Evolutionary conservation across 1,139 yeast species (phyloP).

Genomic region (Suhomyces wounanorum): DNA sequence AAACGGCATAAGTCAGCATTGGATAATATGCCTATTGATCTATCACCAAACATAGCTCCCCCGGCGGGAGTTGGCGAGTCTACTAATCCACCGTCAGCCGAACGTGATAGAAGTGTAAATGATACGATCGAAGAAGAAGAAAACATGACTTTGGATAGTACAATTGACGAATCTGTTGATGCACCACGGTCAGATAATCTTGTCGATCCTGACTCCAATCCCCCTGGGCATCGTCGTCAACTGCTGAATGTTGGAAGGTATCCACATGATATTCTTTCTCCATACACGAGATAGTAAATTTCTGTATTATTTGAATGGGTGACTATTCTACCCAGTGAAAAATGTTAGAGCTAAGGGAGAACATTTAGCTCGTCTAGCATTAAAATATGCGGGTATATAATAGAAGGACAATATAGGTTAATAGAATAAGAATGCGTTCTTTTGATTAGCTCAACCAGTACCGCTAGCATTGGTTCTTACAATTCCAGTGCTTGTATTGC

Average conservation of each 20-base stretch:
- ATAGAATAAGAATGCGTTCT: conserved; percentile 1
- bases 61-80: conserved; percentile 7
- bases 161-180: conserved; percentile 14
- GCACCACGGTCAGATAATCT: conserved; percentile 12
- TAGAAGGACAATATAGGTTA: conserved; percentile 1
- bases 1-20: conserved; percentile 25
- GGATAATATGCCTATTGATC: conserved; percentile 20
- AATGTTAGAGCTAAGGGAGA: neutral
- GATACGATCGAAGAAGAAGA: conserved; percentile 17
- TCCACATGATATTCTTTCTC: conserved; percentile 22
- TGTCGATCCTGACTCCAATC: conserved; percentile 14
- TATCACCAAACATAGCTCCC: conserved; percentile 7
- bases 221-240: conserved; percentile 16
- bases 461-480: neutral
- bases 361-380: neutral
- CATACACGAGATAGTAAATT: conserved; percentile 1
- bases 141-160: conserved; percentile 17
- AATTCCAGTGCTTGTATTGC: neutral
- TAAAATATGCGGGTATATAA: neutral
- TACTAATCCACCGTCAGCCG: conserved; percentile 6
- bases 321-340: neutral
- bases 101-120: conserved; percentile 7
- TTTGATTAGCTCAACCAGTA: neutral
- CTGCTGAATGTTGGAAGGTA: conserved; percentile 22
- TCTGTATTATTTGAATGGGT: neutral